These are phyloP conservation scores for Aspergillus asperescens DNA, from an alignment of 495 filamentous ascomycete species.

Conservation along the genomic window DNA sequence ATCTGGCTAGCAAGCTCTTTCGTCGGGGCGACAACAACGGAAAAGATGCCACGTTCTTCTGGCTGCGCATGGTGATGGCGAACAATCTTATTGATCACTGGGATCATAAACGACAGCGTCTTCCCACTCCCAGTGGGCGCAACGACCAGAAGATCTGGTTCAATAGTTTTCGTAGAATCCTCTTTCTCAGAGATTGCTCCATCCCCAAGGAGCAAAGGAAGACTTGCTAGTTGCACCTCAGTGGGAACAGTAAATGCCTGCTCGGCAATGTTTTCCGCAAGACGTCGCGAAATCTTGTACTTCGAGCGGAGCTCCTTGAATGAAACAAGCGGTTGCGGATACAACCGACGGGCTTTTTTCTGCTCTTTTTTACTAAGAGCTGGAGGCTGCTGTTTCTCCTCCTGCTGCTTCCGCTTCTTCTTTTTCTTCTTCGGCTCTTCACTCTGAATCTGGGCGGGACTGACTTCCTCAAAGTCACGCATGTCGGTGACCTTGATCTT, in stretches of 20 bases:
- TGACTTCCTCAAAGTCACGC: conserved; percentile 39
- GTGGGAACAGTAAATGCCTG: conserved; percentile 86
- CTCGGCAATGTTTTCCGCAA: conserved; percentile 71
- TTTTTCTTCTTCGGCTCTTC: conserved; percentile 50
- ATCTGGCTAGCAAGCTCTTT: conserved; percentile 90
- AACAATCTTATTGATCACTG: conserved; percentile 70
- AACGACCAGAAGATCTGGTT: conserved; percentile 74
- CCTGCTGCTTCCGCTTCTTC: conserved; percentile 46
- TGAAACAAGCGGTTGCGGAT: conserved; percentile 68
- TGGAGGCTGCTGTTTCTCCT: conserved; percentile 32
- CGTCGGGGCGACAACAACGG: conserved; percentile 82
- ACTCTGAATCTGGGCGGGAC: conserved; percentile 32
- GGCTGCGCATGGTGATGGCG: conserved; percentile 42
- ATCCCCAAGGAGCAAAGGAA: conserved; percentile 67
- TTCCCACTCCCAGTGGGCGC: conserved; percentile 98
- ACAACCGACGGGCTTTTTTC: conserved; percentile 52
- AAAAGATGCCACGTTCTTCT: conserved; percentile 47
- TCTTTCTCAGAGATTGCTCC: conserved; percentile 19
- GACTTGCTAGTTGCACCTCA: conserved; percentile 82
- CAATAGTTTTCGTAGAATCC: conserved; percentile 12
- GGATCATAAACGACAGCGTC: conserved; percentile 86
- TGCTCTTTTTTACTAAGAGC: conserved; percentile 48
- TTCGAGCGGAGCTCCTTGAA: conserved; percentile 65
- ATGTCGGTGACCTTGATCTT: conserved; percentile 81
- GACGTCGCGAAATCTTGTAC: conserved; percentile 63